phyloP scores from a whole-genome alignment of 2,329 filamentous ascomycete species.

The Xylaria sp. region DNA sequence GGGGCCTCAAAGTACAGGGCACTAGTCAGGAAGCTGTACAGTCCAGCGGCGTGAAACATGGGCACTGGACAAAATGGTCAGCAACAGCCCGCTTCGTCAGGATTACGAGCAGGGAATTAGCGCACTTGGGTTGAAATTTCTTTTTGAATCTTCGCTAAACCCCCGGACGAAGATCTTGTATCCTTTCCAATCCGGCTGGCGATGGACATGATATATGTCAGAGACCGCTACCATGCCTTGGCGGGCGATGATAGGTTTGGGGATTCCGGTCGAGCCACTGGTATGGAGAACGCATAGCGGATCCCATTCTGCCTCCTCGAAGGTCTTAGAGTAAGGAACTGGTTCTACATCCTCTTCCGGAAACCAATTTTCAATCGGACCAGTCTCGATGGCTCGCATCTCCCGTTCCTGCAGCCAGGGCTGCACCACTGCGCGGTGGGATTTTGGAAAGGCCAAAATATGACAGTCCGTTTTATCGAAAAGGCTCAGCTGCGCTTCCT shows the following conservation, averaged over 20 bases:
- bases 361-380: slow-evolving; percentile 52
- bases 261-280: slow-evolving; percentile 59
- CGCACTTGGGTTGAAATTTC: slow-evolving; percentile 47
- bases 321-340: slow-evolving; percentile 56
- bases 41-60: slow-evolving; percentile 46
- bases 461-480: slow-evolving; percentile 58
- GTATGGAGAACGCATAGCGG: slow-evolving; percentile 58
- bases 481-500: slow-evolving; percentile 58
- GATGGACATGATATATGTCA: slow-evolving; percentile 49
- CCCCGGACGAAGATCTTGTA: slow-evolving; percentile 35
- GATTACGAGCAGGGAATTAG: neutral
- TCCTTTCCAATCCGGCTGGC: slow-evolving; percentile 44
- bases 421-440: slow-evolving; percentile 49
- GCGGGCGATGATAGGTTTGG: slow-evolving; percentile 56
- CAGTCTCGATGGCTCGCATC: slow-evolving; percentile 54
- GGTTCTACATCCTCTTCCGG: slow-evolving; percentile 49
- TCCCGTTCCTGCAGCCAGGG: slow-evolving; percentile 53
- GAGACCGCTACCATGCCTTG: slow-evolving; percentile 54
- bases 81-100: neutral
- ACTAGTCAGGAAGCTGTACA: slow-evolving; percentile 41
- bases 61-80: slow-evolving; percentile 42
- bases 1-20: slow-evolving; percentile 40
- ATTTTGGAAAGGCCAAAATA: slow-evolving; percentile 51
- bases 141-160: slow-evolving; percentile 30
- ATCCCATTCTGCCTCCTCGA: slow-evolving; percentile 56